Evolutionary conservation across 1,284 basidiomycete genomes (phyloP), one percentile per base, ranked within the genome.

Genomic region (Marasmius fiardii): DNA sequence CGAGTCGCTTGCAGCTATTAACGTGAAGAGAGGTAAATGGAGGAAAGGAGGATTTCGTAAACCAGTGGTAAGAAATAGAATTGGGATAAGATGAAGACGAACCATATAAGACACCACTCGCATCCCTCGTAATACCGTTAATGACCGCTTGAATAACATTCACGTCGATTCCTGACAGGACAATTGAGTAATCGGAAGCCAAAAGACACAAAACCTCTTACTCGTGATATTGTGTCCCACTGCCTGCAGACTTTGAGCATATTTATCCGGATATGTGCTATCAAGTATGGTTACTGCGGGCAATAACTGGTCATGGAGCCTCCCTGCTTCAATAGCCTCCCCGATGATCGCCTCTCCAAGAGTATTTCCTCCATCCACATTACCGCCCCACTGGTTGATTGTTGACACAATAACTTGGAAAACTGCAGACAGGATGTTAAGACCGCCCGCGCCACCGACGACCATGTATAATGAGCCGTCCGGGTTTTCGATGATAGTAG

Each of bases 231-330:
- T 85, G 69, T 97, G 94, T 0, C 92, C 92, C 44, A 83, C 73
- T 2, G 67, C 65, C 49, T 71, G 66, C 28, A 97, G 74, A 2
- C 69, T 83, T 16, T 81, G 72, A 3, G 93, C 57, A 26, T 88
- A 64, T 23, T 78, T 66, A 26, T 64, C 55, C 2, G 85, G 80
- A 63, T 87, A 83, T 0, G 80, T 76, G 58, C 77, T 71, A 61
- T 96, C 94, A 26, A 83, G 78, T 11, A 86, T 82, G 4, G 92
- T 77, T 24, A 71, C 43, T 12, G 68, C 58, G 0, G 96, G 95
- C 58, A 87, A 87, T 26, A 97, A 75, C 68, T 98, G 96, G 67
- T 97, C 85, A 67, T 98, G 95, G n/a, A 97, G 67, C n/a, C 95
- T 79, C 0, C 92, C 88, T 60, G 74, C 80, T 70, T 98, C 96